Conservation (phyloP, 2,329 filamentous ascomycete genomes). For the Incumbomyces delicatus region DNA sequence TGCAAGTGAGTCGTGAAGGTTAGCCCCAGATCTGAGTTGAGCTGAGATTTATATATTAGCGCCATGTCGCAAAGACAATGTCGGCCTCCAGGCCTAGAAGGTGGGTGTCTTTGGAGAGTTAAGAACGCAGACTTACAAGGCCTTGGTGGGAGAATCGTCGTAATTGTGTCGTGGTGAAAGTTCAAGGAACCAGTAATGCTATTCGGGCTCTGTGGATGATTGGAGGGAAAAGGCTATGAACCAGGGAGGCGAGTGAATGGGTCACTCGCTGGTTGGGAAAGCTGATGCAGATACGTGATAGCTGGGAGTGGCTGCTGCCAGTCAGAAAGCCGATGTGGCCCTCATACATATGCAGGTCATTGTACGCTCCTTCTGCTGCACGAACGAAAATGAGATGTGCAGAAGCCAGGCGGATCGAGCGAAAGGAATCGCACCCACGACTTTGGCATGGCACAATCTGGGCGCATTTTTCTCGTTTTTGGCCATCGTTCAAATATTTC, state of each 20-base stretch:
- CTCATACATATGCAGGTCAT: slow-evolving; percentile 8
- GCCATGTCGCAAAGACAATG: background rate
- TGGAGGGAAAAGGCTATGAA: slow-evolving; percentile 2
- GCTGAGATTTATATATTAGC: slow-evolving; percentile 3
- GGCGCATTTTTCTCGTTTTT: slow-evolving; percentile 16
- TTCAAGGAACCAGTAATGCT: slow-evolving; percentile 11
- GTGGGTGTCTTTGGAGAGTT: background rate
- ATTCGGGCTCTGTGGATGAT: background rate
- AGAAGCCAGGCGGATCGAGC: slow-evolving; percentile 1
- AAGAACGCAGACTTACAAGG: too few relatives aligned
- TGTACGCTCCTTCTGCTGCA: slow-evolving; percentile 6
- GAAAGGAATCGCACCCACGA: slow-evolving; percentile 1
- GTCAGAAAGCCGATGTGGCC: slow-evolving; percentile 5
- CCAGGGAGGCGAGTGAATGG: background rate
- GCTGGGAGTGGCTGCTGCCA: slow-evolving; percentile 3
- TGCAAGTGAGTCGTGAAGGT: background rate
- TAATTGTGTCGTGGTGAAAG: background rate
- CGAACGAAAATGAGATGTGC: slow-evolving; percentile 1
- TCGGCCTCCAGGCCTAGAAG: background rate
- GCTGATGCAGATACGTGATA: slow-evolving; percentile 3
- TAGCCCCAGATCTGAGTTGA: background rate
- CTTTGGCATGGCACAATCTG: background rate
- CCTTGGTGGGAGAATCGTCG: background rate
- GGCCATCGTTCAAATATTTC: slow-evolving; percentile 14
- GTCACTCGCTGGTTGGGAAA: too few relatives aligned